phyloP scores from a whole-genome alignment of 345 rosid genomes.

The Nephelium lappaceum region DNA sequence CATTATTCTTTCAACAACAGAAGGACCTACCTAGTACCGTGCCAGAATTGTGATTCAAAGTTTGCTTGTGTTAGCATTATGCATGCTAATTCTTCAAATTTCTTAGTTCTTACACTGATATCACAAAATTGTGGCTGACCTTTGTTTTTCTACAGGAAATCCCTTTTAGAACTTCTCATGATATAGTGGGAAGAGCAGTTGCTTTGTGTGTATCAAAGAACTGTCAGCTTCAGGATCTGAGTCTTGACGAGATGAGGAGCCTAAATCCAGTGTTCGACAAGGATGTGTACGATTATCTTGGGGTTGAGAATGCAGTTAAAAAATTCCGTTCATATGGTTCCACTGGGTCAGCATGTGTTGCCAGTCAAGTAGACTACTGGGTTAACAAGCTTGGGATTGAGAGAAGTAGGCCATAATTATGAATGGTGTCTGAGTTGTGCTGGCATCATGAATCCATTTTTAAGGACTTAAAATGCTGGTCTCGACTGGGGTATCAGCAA shows the following conservation, averaged over 20 bases:
- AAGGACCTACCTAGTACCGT: neutral
- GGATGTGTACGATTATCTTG: constrained; percentile 75
- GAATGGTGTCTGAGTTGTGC: neutral
- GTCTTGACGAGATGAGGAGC: constrained; percentile 67
- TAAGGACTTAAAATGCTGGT: neutral
- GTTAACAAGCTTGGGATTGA: constrained; percentile 50
- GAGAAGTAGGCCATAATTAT: constrained; percentile 10
- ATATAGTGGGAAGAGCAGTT: constrained; percentile 84
- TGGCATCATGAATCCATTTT: neutral
- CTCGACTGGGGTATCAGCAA: neutral
- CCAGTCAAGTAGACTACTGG: constrained; percentile 71
- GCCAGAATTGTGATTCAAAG: neutral
- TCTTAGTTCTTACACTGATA: neutral
- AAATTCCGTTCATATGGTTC: constrained; percentile 84
- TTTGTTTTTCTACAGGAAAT: constrained; percentile 51
- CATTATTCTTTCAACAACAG: neutral
- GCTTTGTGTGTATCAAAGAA: constrained; percentile 71
- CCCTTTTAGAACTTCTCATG: constrained; percentile 96
- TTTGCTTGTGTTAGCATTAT: neutral
- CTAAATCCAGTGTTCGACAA: constrained; percentile 64
- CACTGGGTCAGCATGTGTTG: constrained; percentile 67
- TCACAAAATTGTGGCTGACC: neutral
- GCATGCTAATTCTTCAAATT: neutral
- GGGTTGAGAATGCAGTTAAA: constrained; percentile 75
- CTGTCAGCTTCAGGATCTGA: constrained; percentile 76